Percentiles rank a stretch among this genome's conserved stretches.
Conservation (phyloP, 768 basidiomycete genomes). For the Gautieria morchelliformis region DNA sequence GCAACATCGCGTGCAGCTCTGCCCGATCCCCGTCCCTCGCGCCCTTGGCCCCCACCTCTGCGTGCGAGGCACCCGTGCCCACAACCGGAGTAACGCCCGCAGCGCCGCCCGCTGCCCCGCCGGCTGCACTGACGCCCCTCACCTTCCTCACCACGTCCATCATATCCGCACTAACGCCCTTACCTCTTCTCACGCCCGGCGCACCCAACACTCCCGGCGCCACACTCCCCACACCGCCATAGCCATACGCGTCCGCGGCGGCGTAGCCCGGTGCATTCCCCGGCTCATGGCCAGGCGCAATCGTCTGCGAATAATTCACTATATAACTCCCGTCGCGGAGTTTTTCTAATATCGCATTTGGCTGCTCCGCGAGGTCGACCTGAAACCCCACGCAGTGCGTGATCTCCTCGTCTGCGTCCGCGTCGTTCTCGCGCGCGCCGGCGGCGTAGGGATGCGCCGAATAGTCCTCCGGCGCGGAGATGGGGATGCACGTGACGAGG, state of each 20-base stretch:
- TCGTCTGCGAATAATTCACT: constrained; percentile 39
- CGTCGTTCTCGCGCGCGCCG: constrained; percentile 15
- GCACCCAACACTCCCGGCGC: neutral
- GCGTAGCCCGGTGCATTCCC: too few relatives aligned
- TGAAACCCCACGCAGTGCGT: constrained; percentile 93
- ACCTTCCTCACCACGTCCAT: neutral
- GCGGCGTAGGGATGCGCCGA: too few relatives aligned
- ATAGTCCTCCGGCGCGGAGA: constrained; percentile 34
- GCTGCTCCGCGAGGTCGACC: constrained; percentile 84
- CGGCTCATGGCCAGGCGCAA: too few relatives aligned
- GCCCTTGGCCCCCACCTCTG: neutral
- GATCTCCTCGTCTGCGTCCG: constrained; percentile 59
- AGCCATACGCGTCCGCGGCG: too few relatives aligned
- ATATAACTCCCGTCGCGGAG: constrained; percentile 70
- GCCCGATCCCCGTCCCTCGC: constrained; percentile 8
- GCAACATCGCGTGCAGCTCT: constrained; percentile 22
- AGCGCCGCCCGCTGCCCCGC: too few relatives aligned
- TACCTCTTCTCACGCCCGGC: neutral
- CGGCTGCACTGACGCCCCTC: too few relatives aligned
- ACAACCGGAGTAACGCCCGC: too few relatives aligned
- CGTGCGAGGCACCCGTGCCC: too few relatives aligned
- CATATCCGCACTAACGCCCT: constrained; percentile 1
- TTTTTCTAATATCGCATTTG: constrained; percentile 71
- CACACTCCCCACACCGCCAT: too few relatives aligned
- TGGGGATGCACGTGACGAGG: constrained; percentile 83